phyloP scores from a whole-genome alignment of 2,329 filamentous ascomycete genomes.

The Didymella pomorum region DNA sequence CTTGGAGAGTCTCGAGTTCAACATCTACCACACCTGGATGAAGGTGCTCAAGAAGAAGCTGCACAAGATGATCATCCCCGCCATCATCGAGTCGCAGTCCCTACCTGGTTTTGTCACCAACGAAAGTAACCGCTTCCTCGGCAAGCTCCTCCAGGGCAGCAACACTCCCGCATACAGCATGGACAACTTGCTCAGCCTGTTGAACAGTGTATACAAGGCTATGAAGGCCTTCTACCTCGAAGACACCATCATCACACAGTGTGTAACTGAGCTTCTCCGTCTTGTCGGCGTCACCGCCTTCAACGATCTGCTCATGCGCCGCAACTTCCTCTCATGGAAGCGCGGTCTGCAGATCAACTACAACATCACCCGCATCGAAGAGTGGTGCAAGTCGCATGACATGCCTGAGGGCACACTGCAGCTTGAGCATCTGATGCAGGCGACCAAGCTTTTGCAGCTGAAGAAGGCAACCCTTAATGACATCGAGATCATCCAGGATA shows the following conservation, averaged over 20 bases:
- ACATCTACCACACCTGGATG: constrained; percentile 99
- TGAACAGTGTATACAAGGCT: constrained; percentile 97
- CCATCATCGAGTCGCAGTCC: constrained; percentile 98
- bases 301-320: constrained; percentile 95
- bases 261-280: constrained; percentile 89
- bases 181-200: constrained; percentile 93
- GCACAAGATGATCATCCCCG: constrained; percentile 99
- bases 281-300: constrained; percentile 97
- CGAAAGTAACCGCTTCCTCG: constrained; percentile 96
- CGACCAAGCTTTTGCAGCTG: constrained; percentile 94
- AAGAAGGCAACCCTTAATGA: constrained; percentile 99
- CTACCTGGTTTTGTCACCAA: constrained; percentile 98
- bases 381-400: constrained; percentile 99
- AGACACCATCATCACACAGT: constrained; percentile 94
- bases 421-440: constrained; percentile 99
- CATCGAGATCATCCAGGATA: constrained; percentile 99
- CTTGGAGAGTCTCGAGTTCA: constrained; percentile 97
- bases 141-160: constrained; percentile 91
- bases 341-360: constrained; percentile 99
- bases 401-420: constrained; percentile 98
- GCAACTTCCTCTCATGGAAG: constrained; percentile 99
- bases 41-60: constrained; percentile 99
- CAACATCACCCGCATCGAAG: constrained; percentile 98
- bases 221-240: constrained; percentile 99
- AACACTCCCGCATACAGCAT: constrained; percentile 97